phyloP scores from a whole-genome alignment of 495 filamentous ascomycete species.

The Aspergillus homomorphus region DNA sequence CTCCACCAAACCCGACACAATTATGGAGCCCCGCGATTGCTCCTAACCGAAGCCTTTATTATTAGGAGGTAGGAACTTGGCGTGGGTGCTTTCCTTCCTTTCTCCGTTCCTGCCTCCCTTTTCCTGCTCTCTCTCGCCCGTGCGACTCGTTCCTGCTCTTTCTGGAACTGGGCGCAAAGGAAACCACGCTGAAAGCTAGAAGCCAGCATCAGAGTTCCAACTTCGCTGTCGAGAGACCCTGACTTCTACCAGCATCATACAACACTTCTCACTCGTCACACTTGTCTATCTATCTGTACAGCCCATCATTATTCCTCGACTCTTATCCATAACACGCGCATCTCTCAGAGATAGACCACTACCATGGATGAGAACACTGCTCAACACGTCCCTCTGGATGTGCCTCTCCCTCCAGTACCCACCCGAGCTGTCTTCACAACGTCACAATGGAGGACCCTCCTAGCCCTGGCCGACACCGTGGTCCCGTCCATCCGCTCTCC shows the following conservation, averaged over 20 bases:
- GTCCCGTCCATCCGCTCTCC: slow-evolving; percentile 49
- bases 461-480: slow-evolving; percentile 53
- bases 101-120: too few species aligned
- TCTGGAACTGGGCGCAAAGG: neutral
- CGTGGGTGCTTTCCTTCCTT: too few species aligned
- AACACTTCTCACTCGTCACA: neutral
- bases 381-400: slow-evolving; percentile 38
- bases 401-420: slow-evolving; percentile 41
- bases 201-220: neutral
- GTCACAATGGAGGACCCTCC: slow-evolving; percentile 54
- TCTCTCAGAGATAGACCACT: neutral
- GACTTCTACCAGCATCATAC: neutral
- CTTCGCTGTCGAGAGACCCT: neutral
- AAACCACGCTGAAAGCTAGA: neutral
- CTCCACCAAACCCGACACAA: too few species aligned
- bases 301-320: neutral
- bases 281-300: neutral
- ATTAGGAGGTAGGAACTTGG: too few species aligned
- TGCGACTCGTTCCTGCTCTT: neutral
- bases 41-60: neutral
- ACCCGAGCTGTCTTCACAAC: slow-evolving; percentile 41
- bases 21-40: too few species aligned
- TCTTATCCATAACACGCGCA: neutral
- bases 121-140: too few species aligned
- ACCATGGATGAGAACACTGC: slow-evolving; percentile 28